Evolutionary conservation across 1,284 basidiomycete genomes (phyloP).

Genomic region (Jaminaea rosea): DNA sequence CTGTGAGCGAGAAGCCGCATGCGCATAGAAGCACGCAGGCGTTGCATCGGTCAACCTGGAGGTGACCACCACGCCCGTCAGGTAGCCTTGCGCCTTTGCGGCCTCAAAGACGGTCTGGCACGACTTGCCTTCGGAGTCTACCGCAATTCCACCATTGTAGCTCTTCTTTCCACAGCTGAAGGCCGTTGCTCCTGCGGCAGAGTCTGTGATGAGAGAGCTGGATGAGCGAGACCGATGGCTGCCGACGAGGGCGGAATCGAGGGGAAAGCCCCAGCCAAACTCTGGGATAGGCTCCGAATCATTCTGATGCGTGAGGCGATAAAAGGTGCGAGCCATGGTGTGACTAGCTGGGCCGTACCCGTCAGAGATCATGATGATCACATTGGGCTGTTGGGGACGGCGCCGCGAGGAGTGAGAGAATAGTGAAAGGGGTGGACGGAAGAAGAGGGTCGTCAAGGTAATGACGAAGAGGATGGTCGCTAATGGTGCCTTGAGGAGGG

Average conservation of each 20-base stretch:
- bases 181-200: slow-evolving; percentile 48
- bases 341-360: slow-evolving; percentile 47
- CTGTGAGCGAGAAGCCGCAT: slow-evolving; percentile 28
- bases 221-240: slow-evolving; percentile 41
- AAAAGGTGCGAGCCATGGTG: slow-evolving; percentile 37
- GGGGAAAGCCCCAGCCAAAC: slow-evolving; percentile 24
- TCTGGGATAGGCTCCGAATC: not conserved
- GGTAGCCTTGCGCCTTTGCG: slow-evolving; percentile 43
- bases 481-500: too few species aligned
- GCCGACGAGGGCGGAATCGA: slow-evolving; percentile 46
- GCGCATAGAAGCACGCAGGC: slow-evolving; percentile 46
- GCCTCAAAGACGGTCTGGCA: slow-evolving; percentile 49
- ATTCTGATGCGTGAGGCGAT: slow-evolving; percentile 14
- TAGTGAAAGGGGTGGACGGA: too few species aligned
- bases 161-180: slow-evolving; percentile 47
- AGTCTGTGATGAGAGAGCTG: slow-evolving; percentile 47
- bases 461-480: too few species aligned
- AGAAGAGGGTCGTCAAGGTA: too few species aligned
- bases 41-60: slow-evolving; percentile 41
- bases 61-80: slow-evolving; percentile 47
- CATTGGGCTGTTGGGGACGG: slow-evolving; percentile 42
- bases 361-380: slow-evolving; percentile 48
- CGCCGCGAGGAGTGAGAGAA: too few species aligned
- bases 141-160: slow-evolving; percentile 48
- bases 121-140: slow-evolving; percentile 28